Percentiles rank a stretch among this genome's conserved stretches.
These are phyloP conservation scores for Colletotrichum tamarilloi DNA, from an alignment of 2,329 filamentous ascomycete genomes.

Conservation along the genomic window DNA sequence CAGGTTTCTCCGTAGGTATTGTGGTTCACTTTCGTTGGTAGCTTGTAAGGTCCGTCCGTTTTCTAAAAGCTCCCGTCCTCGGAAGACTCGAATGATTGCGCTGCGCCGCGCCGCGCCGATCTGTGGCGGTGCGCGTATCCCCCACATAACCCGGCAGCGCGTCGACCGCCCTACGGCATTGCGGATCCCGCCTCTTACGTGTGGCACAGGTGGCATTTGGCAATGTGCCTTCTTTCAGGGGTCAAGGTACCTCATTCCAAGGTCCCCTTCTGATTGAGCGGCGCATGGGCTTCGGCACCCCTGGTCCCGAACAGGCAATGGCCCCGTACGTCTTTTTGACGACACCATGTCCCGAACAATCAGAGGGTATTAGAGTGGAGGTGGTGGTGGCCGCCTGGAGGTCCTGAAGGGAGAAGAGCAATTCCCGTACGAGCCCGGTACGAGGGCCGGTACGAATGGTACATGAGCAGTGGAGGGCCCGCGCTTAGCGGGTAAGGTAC, in stretches of 20 bases:
- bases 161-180: slow-evolving; percentile 3
- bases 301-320: slow-evolving; percentile 17
- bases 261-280: not conserved
- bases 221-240: not conserved
- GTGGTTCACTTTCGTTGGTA: not conserved
- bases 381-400: not conserved
- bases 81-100: not conserved
- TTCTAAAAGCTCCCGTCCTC: not conserved
- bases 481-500: not conserved
- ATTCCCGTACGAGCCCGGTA: slow-evolving; percentile 5
- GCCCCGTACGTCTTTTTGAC: slow-evolving; percentile 35
- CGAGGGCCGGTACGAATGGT: too few relatives aligned
- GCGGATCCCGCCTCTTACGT: slow-evolving; percentile 17
- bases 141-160: slow-evolving; percentile 16
- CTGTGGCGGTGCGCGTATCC: slow-evolving; percentile 32
- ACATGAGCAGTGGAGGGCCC: too few relatives aligned
- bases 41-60: not conserved
- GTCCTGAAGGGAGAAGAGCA: slow-evolving; percentile 24
- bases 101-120: slow-evolving; percentile 21
- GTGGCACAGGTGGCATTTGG: slow-evolving; percentile 8
- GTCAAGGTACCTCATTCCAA: not conserved
- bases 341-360: slow-evolving; percentile 38
- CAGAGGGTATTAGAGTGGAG: not conserved
- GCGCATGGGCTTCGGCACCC: slow-evolving; percentile 13
- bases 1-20: not conserved